phyloP scores from a whole-genome alignment of 305 asterid genomes.

The Fraxinus baroniana region DNA sequence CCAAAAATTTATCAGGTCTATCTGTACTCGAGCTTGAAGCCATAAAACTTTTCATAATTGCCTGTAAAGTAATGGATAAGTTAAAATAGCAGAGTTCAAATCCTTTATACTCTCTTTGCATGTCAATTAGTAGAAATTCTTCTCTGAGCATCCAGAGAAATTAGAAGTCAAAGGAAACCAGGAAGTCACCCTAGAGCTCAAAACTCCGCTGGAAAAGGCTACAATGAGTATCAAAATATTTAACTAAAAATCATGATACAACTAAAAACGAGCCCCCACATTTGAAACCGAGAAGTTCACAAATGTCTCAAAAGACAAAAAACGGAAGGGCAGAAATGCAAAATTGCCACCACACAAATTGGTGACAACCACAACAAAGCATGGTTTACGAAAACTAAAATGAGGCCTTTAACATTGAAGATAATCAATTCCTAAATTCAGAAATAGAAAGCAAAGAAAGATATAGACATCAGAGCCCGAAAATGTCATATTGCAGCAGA shows the following conservation, averaged over 20 bases:
- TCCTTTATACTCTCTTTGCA: conserved; percentile 7
- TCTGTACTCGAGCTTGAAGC: conserved; percentile 60
- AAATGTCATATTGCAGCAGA: not conserved
- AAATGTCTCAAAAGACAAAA: not conserved
- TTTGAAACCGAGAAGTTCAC: not conserved
- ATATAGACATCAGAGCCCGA: not conserved
- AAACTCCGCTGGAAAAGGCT: not conserved
- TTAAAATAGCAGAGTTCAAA: not conserved
- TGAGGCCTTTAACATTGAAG: not conserved
- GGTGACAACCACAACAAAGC: not conserved
- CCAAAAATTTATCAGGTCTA: conserved; percentile 77
- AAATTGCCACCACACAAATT: not conserved
- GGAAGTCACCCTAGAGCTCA: not conserved
- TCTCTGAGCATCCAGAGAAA: conserved; percentile 2
- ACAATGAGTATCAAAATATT: not conserved
- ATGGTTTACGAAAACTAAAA: not conserved
- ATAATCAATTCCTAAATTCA: not conserved
- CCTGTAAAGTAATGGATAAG: conserved; percentile 51
- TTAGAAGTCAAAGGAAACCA: conserved; percentile 10
- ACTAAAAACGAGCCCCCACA: not conserved
- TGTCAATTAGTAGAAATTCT: not conserved
- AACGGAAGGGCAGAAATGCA: not conserved
- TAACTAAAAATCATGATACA: not conserved
- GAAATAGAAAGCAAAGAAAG: not conserved
- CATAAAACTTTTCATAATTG: conserved; percentile 82